A percentile compares a stretch with the other conserved stretches of the same genome.
Conservation (phyloP, 306 rosid genomes). For the Inga laurina region DNA sequence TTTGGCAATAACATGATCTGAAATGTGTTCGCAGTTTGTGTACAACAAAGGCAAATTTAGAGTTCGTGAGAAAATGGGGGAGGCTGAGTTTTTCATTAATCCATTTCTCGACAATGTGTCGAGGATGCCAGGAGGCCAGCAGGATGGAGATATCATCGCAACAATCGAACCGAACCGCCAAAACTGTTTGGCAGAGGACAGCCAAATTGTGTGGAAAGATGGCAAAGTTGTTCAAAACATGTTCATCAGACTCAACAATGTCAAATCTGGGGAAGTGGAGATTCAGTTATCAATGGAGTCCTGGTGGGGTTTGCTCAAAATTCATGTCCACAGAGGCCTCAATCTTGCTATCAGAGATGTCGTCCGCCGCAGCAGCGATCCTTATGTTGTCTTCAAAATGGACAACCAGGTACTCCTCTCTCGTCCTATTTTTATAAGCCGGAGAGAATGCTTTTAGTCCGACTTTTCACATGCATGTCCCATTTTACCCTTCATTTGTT, state of each 20-base stretch:
- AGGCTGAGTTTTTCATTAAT: slow-evolving; percentile 47
- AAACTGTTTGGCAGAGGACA: slow-evolving; percentile 80
- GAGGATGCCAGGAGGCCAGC: slow-evolving; percentile 42
- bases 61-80: slow-evolving; percentile 82
- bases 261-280: slow-evolving; percentile 80
- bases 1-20: no score
- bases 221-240: slow-evolving; percentile 63
- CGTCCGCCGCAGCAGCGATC: slow-evolving; percentile 65
- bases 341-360: slow-evolving; percentile 81
- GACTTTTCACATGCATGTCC: no score
- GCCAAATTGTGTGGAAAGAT: slow-evolving; percentile 57
- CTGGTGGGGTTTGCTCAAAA: slow-evolving; percentile 67
- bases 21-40: slow-evolving; percentile 50
- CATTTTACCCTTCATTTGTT: no score
- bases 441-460: no score
- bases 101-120: slow-evolving; percentile 48
- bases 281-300: slow-evolving; percentile 68
- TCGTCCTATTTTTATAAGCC: no score
- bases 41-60: slow-evolving; percentile 69
- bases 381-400: slow-evolving; percentile 77
- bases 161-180: slow-evolving; percentile 18
- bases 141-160: slow-evolving; percentile 48
- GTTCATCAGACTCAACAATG: slow-evolving; percentile 77
- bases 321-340: slow-evolving; percentile 66
- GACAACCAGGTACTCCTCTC: slow-evolving; percentile 60